Evolutionary conservation across 2,329 filamentous ascomycete species (phyloP).

Genomic region (Alternaria gaisen): DNA sequence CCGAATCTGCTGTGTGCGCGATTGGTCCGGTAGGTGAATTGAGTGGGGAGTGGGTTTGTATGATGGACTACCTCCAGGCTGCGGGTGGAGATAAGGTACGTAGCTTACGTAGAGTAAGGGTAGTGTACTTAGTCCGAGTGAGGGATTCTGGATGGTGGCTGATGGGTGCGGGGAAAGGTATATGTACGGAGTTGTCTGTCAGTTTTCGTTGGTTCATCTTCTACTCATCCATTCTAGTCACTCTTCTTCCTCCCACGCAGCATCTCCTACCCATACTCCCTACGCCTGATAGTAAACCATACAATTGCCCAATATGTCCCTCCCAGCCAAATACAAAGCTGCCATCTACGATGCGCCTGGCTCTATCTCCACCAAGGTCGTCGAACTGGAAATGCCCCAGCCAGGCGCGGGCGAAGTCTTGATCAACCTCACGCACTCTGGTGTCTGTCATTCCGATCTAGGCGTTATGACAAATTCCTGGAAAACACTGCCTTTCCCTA

Average conservation of each 20-base stretch:
- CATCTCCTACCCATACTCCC: not conserved
- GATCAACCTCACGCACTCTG: conserved; percentile 69
- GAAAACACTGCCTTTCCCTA: conserved; percentile 66
- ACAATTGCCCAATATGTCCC: not conserved
- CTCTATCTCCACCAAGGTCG: conserved; percentile 69
- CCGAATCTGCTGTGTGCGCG: not conserved
- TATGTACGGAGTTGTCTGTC: not conserved
- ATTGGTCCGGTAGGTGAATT: not conserved
- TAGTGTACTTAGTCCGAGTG: not conserved
- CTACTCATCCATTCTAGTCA: not conserved
- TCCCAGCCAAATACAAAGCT: conserved; percentile 70
- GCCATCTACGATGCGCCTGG: conserved; percentile 72
- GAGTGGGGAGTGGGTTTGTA: not conserved
- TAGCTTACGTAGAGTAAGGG: not conserved
- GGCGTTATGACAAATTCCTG: conserved; percentile 61
- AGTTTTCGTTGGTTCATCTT: not conserved
- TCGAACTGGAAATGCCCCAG: conserved; percentile 70
- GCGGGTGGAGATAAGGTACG: not conserved
- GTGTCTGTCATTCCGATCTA: conserved; percentile 71
- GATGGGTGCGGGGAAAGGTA: not conserved
- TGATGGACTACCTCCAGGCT: not conserved
- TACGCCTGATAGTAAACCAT: not conserved
- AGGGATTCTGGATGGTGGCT: not conserved
- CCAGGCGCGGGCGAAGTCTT: conserved; percentile 70
- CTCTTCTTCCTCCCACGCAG: not conserved